These are phyloP conservation scores for Inonotus hispidus DNA, from an alignment of 1,284 basidiomycete genomes.

Conservation along the genomic window DNA sequence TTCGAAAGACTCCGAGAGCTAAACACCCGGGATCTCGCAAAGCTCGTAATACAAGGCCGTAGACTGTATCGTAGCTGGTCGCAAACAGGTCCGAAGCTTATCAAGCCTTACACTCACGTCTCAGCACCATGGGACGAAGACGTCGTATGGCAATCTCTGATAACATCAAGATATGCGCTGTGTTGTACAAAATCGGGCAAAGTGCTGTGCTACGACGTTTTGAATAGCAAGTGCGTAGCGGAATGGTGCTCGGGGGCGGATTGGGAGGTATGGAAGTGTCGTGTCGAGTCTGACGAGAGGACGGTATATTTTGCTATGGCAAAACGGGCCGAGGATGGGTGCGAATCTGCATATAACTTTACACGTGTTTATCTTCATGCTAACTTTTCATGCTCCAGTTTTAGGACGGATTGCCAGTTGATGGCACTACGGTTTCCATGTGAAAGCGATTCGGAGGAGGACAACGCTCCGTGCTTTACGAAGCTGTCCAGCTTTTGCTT, in stretches of 20 bases:
- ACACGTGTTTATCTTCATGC: not conserved
- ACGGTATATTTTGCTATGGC: slow-evolving; percentile 74
- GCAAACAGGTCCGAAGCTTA: slow-evolving; percentile 20
- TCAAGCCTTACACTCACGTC: slow-evolving; percentile 56
- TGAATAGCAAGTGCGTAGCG: slow-evolving; percentile 49
- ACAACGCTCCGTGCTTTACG: slow-evolving; percentile 39
- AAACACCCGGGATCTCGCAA: slow-evolving; percentile 50
- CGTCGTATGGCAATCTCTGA: slow-evolving; percentile 70
- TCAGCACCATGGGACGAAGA: slow-evolving; percentile 58
- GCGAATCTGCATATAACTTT: not conserved
- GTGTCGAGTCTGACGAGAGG: slow-evolving; percentile 65
- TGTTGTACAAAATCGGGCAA: slow-evolving; percentile 69
- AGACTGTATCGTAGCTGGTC: slow-evolving; percentile 40
- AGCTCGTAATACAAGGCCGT: slow-evolving; percentile 54
- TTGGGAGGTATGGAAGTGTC: slow-evolving; percentile 73
- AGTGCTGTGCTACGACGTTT: slow-evolving; percentile 73
- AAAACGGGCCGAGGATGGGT: slow-evolving; percentile 44
- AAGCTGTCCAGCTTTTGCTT: slow-evolving; percentile 56
- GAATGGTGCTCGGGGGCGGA: slow-evolving; percentile 60
- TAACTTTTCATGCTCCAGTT: not conserved
- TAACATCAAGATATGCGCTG: slow-evolving; percentile 65
- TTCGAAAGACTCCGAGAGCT: slow-evolving; percentile 63
- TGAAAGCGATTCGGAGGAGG: slow-evolving; percentile 15
- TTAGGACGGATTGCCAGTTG: slow-evolving; percentile 17
- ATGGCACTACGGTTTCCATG: slow-evolving; percentile 16